Conservation (phyloP, 768 basidiomycete genomes). For the Boletus reticulatus region DNA sequence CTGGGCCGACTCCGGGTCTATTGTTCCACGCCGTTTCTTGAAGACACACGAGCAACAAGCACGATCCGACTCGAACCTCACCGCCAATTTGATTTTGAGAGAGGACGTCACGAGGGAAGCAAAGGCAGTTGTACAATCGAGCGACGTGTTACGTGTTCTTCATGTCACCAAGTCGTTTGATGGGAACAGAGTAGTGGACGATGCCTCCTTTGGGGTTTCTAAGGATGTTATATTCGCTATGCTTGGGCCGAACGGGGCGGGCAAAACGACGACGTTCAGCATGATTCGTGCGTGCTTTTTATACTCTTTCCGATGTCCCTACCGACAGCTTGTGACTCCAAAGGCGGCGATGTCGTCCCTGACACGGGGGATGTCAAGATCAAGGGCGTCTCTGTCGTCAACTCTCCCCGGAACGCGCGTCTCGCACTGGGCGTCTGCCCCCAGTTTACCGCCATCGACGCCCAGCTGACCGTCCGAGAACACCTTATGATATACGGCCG, state of each 20-base stretch:
- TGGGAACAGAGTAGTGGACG: constrained; percentile 60
- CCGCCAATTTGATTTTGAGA: constrained; percentile 21
- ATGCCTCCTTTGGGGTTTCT: constrained; percentile 67
- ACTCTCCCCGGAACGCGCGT: constrained; percentile 61
- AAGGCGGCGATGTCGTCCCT: constrained; percentile 68
- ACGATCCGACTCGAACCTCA: constrained; percentile 12
- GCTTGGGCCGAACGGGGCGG: constrained; percentile 81
- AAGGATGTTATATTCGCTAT: constrained; percentile 66
- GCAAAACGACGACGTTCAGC: constrained; percentile 81
- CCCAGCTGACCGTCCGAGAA: constrained; percentile 74
- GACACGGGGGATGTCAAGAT: constrained; percentile 69
- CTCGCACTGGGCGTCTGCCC: constrained; percentile 78
- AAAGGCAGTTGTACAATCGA: constrained; percentile 42
- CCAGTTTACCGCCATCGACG: constrained; percentile 81
- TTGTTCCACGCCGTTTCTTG: constrained; percentile 40
- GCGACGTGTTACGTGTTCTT: constrained; percentile 61
- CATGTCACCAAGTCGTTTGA: constrained; percentile 61
- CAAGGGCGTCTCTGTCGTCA: constrained; percentile 61
- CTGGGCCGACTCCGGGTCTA: constrained; percentile 69
- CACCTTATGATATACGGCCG: constrained; percentile 71
- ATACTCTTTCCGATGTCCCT: neutral
- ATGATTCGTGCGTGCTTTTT: constrained; percentile 58
- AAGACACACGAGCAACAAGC: constrained; percentile 14
- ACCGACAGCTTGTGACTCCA: neutral
- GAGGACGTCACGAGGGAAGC: constrained; percentile 59